Evolutionary conservation across 2,329 filamentous ascomycete genomes (phyloP), one percentile per base, ranked within the genome.

Genomic region (Pestalotiopsis sp.): DNA sequence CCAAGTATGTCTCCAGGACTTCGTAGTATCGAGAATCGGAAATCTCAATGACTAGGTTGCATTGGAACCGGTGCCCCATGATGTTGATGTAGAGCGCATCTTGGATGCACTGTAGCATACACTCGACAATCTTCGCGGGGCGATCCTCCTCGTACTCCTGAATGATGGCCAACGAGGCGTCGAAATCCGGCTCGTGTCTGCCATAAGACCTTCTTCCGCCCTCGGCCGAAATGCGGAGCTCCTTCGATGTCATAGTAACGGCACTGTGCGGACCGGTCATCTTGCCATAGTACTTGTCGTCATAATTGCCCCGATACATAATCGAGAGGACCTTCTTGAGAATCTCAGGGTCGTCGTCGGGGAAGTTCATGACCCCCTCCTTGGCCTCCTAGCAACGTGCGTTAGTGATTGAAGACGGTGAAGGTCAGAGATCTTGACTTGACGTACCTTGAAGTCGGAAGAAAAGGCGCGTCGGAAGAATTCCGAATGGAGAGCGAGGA

Each of bases 61-160:
- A 31, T 1, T 31, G 31, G 7, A 31, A 31, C 1, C 31, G 31
- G 31, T 31, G 31, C 1, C 31, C 31, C 6, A 31, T 31, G 1
- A 31, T 31, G 31, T 31, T 31, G 31, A 31, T 31, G 31, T 31
- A 31, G 1, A 31, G 31, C 7, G 31, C 1, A 31, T 31, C 31
- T 9, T 31, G 31, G 0, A 31, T 31, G 31, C 31, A 31, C 7
- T 31, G 31, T 2, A 7, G 31, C 31, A 31, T 31, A 31, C 31
- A 2, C 1, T 31, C 31, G 1, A 31, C 31, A 1, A 31, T 1
- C 31, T 31, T 2, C 1, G 31, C 31, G 0, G 31, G 31, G 1
- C 31, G 31, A 7, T 31, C 31, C 1, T 31, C 31, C 31, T 7
- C 31, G 31, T 31, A 31, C 0, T 31, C 31, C 31, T 31, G 31